A percentile compares a stretch with the other conserved stretches of the same genome.
phyloP scores from a whole-genome alignment of 1,284 basidiomycete genomes.

The Boletus sp. region DNA sequence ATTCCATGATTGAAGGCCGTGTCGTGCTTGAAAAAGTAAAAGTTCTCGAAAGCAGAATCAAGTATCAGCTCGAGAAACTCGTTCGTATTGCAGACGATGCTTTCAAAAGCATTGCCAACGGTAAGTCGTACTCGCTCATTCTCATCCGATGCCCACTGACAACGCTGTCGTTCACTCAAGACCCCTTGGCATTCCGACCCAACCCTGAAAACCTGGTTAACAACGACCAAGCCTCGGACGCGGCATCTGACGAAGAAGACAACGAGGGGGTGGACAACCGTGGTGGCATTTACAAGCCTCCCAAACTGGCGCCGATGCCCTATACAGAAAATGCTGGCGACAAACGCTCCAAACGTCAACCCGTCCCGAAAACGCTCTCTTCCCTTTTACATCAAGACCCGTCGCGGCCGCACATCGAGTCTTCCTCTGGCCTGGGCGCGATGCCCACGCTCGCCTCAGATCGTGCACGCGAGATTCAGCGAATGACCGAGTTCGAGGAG shows the following conservation, averaged over 20 bases:
- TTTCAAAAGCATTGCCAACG: conserved; percentile 58
- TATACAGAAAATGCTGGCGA: conserved; percentile 66
- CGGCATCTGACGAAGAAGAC: conserved; percentile 33
- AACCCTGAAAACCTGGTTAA: conserved; percentile 71
- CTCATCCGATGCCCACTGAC: conserved; percentile 3
- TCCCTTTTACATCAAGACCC: conserved; percentile 63
- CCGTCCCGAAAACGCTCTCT: conserved; percentile 68
- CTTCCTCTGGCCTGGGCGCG: conserved; percentile 62
- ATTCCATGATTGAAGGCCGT: conserved; percentile 69
- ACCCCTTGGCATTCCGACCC: conserved; percentile 87
- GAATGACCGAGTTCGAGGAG: conserved; percentile 91
- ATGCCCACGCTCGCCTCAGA: conserved; percentile 55
- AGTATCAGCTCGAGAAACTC: conserved; percentile 94
- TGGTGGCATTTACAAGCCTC: conserved; percentile 69
- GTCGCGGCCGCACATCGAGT: conserved; percentile 23
- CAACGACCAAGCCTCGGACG: conserved; percentile 36
- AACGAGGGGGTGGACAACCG: conserved; percentile 32
- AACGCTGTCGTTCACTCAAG: conserved; percentile 40
- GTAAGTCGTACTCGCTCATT: conserved; percentile 38
- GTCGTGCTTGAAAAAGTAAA: conserved; percentile 78
- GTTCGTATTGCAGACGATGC: conserved; percentile 68
- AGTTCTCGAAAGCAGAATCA: conserved; percentile 80
- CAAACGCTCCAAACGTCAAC: conserved; percentile 43
- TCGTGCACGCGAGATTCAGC: conserved; percentile 74
- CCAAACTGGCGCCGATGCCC: conserved; percentile 88